Evolutionary conservation across 1,284 basidiomycete genomes (phyloP).

Genomic region (Austropuccinia psidii): DNA sequence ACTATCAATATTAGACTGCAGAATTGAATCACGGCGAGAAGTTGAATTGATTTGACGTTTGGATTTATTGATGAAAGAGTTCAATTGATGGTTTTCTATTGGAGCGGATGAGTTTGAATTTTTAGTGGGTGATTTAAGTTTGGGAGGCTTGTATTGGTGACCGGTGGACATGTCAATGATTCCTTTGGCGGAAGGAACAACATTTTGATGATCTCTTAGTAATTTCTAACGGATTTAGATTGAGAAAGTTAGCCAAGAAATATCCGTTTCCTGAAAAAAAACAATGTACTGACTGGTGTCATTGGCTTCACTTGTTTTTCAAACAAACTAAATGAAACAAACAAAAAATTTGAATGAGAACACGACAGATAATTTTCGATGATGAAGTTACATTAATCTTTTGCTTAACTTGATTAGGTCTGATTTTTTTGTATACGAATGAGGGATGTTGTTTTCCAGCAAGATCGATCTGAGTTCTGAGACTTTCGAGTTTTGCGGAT

Average conservation of each 20-base stretch:
- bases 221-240: slow-evolving; percentile 20
- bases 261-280: slow-evolving; percentile 40
- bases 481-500: slow-evolving; percentile 67
- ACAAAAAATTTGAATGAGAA: not conserved
- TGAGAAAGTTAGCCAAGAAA: not conserved
- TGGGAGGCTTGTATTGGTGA: not conserved
- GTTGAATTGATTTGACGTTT: not conserved
- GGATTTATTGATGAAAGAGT: not conserved
- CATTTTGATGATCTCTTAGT: slow-evolving; percentile 18
- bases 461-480: slow-evolving; percentile 72
- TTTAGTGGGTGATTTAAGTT: slow-evolving; percentile 1
- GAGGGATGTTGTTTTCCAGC: slow-evolving; percentile 69
- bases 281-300: slow-evolving; percentile 42
- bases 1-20: not conserved
- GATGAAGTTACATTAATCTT: slow-evolving; percentile 41
- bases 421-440: slow-evolving; percentile 66
- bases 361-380: not conserved
- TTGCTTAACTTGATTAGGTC: slow-evolving; percentile 60
- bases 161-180: slow-evolving; percentile 27
- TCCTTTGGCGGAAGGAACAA: slow-evolving; percentile 13
- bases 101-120: slow-evolving; percentile 12
- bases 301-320: slow-evolving; percentile 43
- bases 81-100: slow-evolving; percentile 2
- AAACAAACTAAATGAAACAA: slow-evolving; percentile 1
- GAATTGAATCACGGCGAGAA: not conserved